These are phyloP conservation scores for Leucaena leucocephala DNA, from an alignment of 306 rosid genomes.

Conservation along the genomic window DNA sequence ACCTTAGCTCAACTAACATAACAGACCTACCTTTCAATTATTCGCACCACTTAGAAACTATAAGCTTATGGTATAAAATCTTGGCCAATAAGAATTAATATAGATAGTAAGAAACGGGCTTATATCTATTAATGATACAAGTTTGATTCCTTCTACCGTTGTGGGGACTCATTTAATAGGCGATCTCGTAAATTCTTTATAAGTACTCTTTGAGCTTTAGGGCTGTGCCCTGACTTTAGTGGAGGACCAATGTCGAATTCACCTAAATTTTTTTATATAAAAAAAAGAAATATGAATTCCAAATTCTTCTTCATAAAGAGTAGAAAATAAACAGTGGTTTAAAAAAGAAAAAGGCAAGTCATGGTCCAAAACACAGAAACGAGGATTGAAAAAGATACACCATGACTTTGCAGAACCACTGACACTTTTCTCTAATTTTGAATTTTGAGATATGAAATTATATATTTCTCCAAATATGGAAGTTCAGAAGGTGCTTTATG, in stretches of 20 bases:
- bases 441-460: constrained; percentile 1
- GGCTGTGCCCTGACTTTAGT: too few relatives aligned
- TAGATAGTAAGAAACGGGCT: too few relatives aligned
- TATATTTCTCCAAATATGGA: background rate
- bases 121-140: background rate
- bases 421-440: constrained; percentile 10
- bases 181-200: too few relatives aligned
- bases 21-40: constrained; percentile 12
- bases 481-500: background rate
- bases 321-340: background rate
- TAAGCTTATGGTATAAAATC: background rate
- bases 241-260: too few relatives aligned
- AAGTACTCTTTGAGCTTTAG: too few relatives aligned
- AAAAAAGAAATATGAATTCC: background rate
- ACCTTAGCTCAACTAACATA: background rate
- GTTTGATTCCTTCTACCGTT: background rate
- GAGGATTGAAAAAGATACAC: background rate
- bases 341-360: constrained; percentile 7
- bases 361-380: background rate
- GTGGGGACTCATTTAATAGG: too few relatives aligned
- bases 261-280: background rate
- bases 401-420: background rate
- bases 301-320: background rate
- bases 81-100: background rate
- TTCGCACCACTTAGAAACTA: constrained; percentile 8